Conservation (phyloP, 352 stramenopile species). For the Globisporangium canariense region DNA sequence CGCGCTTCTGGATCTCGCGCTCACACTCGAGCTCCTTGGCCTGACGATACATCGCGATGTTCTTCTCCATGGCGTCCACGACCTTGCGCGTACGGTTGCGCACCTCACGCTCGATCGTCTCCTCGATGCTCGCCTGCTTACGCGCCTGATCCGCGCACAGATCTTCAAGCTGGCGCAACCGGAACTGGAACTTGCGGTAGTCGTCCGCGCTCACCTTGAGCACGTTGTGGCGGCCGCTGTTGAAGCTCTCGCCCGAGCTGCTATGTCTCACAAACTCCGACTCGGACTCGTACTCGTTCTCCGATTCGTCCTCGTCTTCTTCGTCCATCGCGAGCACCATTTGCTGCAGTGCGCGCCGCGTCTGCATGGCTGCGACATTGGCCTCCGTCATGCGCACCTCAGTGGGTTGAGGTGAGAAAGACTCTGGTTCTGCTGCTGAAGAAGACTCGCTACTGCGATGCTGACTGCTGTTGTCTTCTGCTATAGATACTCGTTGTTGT, state of each 20-base stretch:
- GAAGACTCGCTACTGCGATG: constrained; percentile 16
- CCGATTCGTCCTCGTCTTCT: constrained; percentile 40
- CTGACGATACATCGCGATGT: constrained; percentile 85
- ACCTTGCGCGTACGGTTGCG: constrained; percentile 57
- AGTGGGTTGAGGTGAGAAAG: not conserved
- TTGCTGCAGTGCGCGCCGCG: constrained; percentile 75
- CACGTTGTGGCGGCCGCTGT: constrained; percentile 17
- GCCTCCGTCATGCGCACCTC: constrained; percentile 54
- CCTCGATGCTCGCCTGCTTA: constrained; percentile 71
- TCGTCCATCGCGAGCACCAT: constrained; percentile 84
- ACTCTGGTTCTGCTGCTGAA: not conserved
- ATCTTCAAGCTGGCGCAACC: constrained; percentile 74
- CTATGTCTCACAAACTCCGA: constrained; percentile 19
- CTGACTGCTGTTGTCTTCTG: constrained; percentile 15
- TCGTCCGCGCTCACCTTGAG: constrained; percentile 65
- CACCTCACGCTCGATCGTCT: constrained; percentile 78
- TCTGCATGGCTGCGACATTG: constrained; percentile 69
- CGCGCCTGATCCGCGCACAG: constrained; percentile 62
- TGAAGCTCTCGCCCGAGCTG: constrained; percentile 13
- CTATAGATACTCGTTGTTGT: constrained; percentile 6
- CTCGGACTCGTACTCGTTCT: constrained; percentile 61
- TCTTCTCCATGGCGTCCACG: constrained; percentile 75
- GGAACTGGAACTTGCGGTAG: constrained; percentile 83
- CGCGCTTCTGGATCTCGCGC: constrained; percentile 67
- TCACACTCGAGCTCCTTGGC: constrained; percentile 79